These are phyloP conservation scores for Blastobotrys mokoenaii DNA, from an alignment of 805 yeast genomes.

Conservation along the genomic window DNA sequence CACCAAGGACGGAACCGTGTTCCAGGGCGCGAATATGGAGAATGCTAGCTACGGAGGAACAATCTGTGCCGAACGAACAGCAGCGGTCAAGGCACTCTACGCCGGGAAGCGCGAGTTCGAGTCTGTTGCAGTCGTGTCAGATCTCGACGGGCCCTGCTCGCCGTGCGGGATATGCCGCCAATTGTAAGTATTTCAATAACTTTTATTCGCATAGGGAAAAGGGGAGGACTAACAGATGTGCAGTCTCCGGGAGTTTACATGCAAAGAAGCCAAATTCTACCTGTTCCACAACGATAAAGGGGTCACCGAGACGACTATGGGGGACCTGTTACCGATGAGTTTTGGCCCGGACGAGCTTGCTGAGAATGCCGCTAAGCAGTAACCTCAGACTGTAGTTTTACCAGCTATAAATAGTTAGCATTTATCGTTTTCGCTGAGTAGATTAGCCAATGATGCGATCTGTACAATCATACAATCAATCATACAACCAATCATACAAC, in stretches of 20 bases:
- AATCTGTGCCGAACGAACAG: conserved; percentile 70
- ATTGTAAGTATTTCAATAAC: conserved; percentile 30
- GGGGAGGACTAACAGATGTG: background rate
- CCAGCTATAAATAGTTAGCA: conserved; percentile 39
- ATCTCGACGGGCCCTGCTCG: conserved; percentile 47
- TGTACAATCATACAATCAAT: no score
- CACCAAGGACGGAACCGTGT: conserved; percentile 38
- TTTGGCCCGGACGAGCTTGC: conserved; percentile 73
- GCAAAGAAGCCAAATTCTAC: conserved; percentile 44
- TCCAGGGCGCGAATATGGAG: conserved; percentile 82
- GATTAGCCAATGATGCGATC: no score
- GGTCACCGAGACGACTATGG: conserved; percentile 39
- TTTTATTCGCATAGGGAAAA: background rate
- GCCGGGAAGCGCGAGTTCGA: conserved; percentile 33
- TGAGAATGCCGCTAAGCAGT: conserved; percentile 2
- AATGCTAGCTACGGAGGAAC: conserved; percentile 82
- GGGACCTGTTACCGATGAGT: conserved; percentile 67
- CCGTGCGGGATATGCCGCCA: conserved; percentile 97
- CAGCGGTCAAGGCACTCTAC: conserved; percentile 47
- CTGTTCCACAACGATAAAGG: conserved; percentile 46
- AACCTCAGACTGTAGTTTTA: conserved; percentile 5
- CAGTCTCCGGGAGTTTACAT: conserved; percentile 65
- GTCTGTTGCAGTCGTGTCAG: conserved; percentile 64
- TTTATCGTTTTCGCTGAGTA: conserved; percentile 54
- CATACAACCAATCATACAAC: no score